Conservation (phyloP, 73 alveolate genomes). For the Uronychia binucleata region DNA sequence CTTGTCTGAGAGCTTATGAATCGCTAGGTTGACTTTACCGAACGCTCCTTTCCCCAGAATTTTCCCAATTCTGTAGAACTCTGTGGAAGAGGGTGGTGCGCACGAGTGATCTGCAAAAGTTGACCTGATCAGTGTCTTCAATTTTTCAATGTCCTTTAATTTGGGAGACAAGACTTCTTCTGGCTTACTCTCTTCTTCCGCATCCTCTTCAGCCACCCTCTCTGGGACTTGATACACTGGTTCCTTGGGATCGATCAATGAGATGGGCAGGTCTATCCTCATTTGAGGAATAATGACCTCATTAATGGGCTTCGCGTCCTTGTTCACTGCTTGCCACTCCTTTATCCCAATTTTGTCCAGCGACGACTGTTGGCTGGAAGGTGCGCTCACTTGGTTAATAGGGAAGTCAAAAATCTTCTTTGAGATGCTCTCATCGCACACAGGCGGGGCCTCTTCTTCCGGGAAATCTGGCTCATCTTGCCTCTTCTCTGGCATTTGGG, state of each 20-base stretch:
- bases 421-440: no score
- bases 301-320: no score
- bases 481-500: not conserved
- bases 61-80: conserved; percentile 70
- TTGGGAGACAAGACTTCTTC: not conserved
- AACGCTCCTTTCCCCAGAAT: conserved; percentile 92
- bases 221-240: not conserved
- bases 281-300: no score
- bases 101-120: not conserved
- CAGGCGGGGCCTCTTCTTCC: no score
- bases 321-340: no score
- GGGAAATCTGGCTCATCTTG: not conserved
- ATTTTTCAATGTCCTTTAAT: not conserved
- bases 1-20: conserved; percentile 79
- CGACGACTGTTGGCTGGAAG: not conserved
- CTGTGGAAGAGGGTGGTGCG: conserved; percentile 53
- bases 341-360: not conserved
- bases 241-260: not conserved
- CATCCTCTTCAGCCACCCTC: not conserved
- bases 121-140: not conserved
- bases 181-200: not conserved
- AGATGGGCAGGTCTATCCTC: no score
- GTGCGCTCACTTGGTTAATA: not conserved
- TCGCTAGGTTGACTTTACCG: conserved; percentile 88
- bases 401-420: not conserved